Evolutionary conservation across 371 early-diverging fungal genomes (phyloP).

Genomic region (Mortierella sp.): DNA sequence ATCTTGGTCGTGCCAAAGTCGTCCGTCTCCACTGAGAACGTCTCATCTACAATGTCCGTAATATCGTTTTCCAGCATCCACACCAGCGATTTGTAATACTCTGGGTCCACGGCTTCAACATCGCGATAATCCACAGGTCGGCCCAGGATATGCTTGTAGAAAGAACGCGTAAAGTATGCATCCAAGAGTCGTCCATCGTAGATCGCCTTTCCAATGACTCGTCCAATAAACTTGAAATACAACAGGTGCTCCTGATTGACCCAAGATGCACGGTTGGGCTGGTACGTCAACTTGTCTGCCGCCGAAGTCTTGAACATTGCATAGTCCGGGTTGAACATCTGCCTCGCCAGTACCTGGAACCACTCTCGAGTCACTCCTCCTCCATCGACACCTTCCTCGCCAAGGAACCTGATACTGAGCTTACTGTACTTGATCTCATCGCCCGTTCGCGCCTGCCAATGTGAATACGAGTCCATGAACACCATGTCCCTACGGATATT

Average conservation of each 20-base stretch:
- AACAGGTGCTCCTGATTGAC: conserved; percentile 96
- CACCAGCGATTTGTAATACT: conserved; percentile 95
- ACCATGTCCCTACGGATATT: conserved; percentile 94
- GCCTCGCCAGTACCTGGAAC: conserved; percentile 95
- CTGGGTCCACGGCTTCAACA: conserved; percentile 97
- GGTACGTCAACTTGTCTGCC: conserved; percentile 95
- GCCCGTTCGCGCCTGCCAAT: conserved; percentile 89
- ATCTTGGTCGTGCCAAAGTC: conserved; percentile 90
- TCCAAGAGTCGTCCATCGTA: conserved; percentile 95
- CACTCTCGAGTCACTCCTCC: conserved; percentile 99
- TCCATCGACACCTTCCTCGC: conserved; percentile 98
- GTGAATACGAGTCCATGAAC: conserved; percentile 97
- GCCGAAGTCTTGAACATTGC: conserved; percentile 97
- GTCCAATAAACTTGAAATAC: conserved; percentile 98
- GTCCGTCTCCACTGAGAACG: conserved; percentile 94
- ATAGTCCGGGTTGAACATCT: conserved; percentile 99
- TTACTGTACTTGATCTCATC: conserved; percentile 95
- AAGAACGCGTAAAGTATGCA: conserved; percentile 97
- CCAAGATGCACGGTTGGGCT: conserved; percentile 95
- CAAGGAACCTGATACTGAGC: conserved; percentile 93
- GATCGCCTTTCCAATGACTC: conserved; percentile 99
- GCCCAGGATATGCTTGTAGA: conserved; percentile 97
- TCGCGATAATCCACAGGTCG: conserved; percentile 94
- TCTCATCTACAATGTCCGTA: conserved; percentile 93
- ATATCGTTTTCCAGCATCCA: conserved; percentile 99